phyloP scores from a whole-genome alignment of 2,329 filamentous ascomycete species.

The Rhynchosporium secalis region DNA sequence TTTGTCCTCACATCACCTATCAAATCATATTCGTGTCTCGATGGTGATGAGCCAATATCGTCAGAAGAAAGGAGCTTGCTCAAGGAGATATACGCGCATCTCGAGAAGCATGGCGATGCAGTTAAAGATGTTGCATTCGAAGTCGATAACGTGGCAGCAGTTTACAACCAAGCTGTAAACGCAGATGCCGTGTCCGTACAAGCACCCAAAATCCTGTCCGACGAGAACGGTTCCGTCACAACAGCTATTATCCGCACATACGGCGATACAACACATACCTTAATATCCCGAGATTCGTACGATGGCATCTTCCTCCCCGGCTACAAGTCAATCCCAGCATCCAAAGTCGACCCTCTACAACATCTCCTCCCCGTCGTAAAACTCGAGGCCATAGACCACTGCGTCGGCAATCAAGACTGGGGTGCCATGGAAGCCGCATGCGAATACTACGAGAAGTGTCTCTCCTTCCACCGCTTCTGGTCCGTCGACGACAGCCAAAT shows the following conservation, averaged over 20 bases:
- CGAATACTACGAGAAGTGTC: constrained; percentile 77
- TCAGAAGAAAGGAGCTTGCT: constrained; percentile 65
- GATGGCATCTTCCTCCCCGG: constrained; percentile 79
- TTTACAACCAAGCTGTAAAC: constrained; percentile 72
- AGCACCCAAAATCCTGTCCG: constrained; percentile 54
- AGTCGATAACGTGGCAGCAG: constrained; percentile 81
- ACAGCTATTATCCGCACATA: constrained; percentile 87
- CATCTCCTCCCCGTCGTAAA: constrained; percentile 60
- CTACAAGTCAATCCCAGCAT: constrained; percentile 57
- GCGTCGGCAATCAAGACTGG: constrained; percentile 97
- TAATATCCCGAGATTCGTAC: constrained; percentile 74
- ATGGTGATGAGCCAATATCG: constrained; percentile 60
- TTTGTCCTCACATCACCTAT: constrained; percentile 86
- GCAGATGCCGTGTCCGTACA: constrained; percentile 63
- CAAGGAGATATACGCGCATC: constrained; percentile 75
- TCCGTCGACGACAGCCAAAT: constrained; percentile 92
- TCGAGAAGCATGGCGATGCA: constrained; percentile 86
- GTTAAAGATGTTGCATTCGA: constrained; percentile 96
- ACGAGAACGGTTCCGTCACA: constrained; percentile 66
- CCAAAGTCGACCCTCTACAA: constrained; percentile 40
- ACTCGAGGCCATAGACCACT: constrained; percentile 85
- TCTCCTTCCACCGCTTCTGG: constrained; percentile 97
- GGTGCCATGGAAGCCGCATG: constrained; percentile 73
- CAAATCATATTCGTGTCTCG: constrained; percentile 57
- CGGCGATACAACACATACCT: constrained; percentile 91